Conservation (phyloP, 495 filamentous ascomycete species). For the Lophiostoma macrostomum region DNA sequence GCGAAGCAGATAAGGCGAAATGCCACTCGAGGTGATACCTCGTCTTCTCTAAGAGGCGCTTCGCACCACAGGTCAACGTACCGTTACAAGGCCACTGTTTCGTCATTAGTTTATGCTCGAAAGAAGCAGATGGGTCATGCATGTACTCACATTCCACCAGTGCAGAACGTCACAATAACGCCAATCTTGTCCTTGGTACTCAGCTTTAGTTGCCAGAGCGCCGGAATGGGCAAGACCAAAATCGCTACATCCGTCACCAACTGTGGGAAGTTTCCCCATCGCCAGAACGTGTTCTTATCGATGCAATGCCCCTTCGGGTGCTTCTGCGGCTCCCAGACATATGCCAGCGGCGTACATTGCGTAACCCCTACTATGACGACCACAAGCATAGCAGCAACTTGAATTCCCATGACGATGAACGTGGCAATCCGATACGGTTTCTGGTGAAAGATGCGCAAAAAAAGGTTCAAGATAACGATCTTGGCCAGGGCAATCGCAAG, state of each 20-base stretch:
- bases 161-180: neutral
- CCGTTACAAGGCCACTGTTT: no score
- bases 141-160: constrained; percentile 1
- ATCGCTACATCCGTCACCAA: constrained; percentile 6
- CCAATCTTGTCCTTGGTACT: neutral
- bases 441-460: constrained; percentile 7
- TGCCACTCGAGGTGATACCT: no score
- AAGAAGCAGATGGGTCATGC: no score
- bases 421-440: neutral
- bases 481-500: constrained; percentile 5
- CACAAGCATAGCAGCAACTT: neutral
- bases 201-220: neutral
- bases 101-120: no score
- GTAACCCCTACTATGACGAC: neutral
- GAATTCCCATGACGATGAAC: neutral
- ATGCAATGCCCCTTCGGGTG: constrained; percentile 1
- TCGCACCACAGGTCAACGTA: no score
- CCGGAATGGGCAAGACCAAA: constrained; percentile 7
- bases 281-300: constrained; percentile 4
- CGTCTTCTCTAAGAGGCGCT: no score
- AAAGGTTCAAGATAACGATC: neutral
- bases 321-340: neutral
- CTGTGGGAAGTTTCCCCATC: neutral
- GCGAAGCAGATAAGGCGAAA: no score
- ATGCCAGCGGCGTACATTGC: neutral